These are phyloP conservation scores for Camelina hispida DNA, from an alignment of 345 rosid genomes.

Conservation along the genomic window DNA sequence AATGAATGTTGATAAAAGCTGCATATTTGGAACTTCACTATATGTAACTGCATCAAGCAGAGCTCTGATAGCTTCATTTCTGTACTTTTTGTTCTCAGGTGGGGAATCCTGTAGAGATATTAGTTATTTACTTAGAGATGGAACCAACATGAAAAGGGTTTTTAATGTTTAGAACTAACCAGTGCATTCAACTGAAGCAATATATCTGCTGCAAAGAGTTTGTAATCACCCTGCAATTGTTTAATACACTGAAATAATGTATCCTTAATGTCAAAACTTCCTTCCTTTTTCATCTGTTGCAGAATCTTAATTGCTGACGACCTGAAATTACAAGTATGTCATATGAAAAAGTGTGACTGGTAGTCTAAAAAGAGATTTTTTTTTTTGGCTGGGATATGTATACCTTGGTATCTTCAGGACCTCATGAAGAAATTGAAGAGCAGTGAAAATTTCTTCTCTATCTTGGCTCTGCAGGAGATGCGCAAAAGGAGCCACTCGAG, in stretches of 20 bases:
- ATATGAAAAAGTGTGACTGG: not conserved
- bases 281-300: constrained; percentile 67
- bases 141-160: not conserved
- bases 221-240: constrained; percentile 59
- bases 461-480: constrained; percentile 60
- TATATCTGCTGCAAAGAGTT: constrained; percentile 72
- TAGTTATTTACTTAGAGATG: not conserved
- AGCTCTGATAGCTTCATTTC: constrained; percentile 61
- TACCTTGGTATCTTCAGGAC: constrained; percentile 81
- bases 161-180: constrained; percentile 48
- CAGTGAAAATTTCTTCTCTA: constrained; percentile 54
- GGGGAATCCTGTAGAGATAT: constrained; percentile 61
- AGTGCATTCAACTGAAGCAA: constrained; percentile 69
- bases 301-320: constrained; percentile 65
- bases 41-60: constrained; percentile 57
- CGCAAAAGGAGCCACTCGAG: constrained; percentile 68
- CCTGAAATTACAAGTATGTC: constrained; percentile 51
- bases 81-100: constrained; percentile 50
- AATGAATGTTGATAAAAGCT: constrained; percentile 62
- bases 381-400: constrained; percentile 15
- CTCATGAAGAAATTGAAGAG: constrained; percentile 82
- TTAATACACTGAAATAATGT: constrained; percentile 52
- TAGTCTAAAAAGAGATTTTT: not conserved
- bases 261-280: constrained; percentile 53
- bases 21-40: constrained; percentile 54